Evolutionary conservation across 2,329 filamentous ascomycete genomes (phyloP), one percentile per base, ranked within the genome.

Genomic region (Colletotrichum shisoi): DNA sequence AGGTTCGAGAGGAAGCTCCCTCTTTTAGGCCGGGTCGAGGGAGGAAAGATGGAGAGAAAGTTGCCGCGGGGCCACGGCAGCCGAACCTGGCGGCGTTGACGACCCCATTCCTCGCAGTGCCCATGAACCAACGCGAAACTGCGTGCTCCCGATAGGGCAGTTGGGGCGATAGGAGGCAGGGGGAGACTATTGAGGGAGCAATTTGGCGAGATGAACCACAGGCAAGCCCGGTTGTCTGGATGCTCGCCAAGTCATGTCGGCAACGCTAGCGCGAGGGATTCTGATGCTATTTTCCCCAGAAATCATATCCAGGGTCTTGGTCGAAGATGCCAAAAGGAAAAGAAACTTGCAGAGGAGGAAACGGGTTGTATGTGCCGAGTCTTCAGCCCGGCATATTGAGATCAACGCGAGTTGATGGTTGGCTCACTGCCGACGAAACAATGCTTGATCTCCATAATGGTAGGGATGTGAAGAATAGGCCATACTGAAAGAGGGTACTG

Each of bases 181-280:
- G 27, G 60, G 60, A 49, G 19, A 56, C 58, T 60, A 65, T 64
- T 65, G 61, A 63, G 42, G 27, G 52, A 44, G 34, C 15, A 51
- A 51, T 65, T 68, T 68, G 65, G 65, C 65, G 65, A 68, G 63
- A 68, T 68, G 65, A 68, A 44, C 34, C 57, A 54, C 49, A 60
- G 61, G 17, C 37, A 45, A 64, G 24, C 65, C 65, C 49, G 39
- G 65, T 37, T 37, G 31, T 49, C 49, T 54, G 54, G 62, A 44
- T 59, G 24, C 49, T n/a, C 15, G 61, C 44, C 56, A 51, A 59
- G 19, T 21, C 17, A 34, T 44, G 42, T 37, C 40, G 64, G 40
- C 37, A 19, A 44, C 19, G 17, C 24, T 64, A 54, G 42, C 19
- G 24, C 48, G 21, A 46, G 24, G 4, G 44, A 42, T 39, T 15